Evolutionary conservation across 129 eudicot species (phyloP).

Genomic region (Chrysanthemum lavandulifolium): DNA sequence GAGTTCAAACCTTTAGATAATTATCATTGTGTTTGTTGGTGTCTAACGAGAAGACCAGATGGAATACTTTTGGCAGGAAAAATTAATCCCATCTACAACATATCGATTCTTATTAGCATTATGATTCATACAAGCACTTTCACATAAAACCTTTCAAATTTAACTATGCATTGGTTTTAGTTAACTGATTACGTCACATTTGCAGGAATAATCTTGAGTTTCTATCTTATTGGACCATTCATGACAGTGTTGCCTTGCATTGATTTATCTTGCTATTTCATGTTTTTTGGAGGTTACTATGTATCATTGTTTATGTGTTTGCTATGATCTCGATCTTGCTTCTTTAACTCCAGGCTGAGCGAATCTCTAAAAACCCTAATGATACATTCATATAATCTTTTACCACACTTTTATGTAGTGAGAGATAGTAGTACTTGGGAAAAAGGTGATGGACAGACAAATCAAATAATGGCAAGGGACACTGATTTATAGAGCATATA

Average conservation of each 20-base stretch:
- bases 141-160: background rate
- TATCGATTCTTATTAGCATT: background rate
- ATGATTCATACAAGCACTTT: background rate
- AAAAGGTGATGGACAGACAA: constrained; percentile 82
- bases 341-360: no score
- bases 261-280: no score
- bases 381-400: no score
- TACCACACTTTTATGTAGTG: no score
- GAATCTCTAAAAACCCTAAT: no score
- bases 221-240: constrained; percentile 53
- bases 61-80: no score
- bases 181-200: constrained; percentile 37
- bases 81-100: constrained; percentile 51
- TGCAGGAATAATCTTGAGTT: constrained; percentile 46
- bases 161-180: background rate
- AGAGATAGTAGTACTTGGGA: constrained; percentile 91
- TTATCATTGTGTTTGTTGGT: no score
- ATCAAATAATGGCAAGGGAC: constrained; percentile 87
- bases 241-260: constrained; percentile 37
- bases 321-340: no score
- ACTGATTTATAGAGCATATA: background rate
- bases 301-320: no score
- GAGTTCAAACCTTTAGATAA: no score
- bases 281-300: no score
- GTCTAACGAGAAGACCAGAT: no score